Base-by-base conservation (phyloP, 2,329 filamentous ascomycete species). In the Paecilomyces dactylethromorphus region DNA sequence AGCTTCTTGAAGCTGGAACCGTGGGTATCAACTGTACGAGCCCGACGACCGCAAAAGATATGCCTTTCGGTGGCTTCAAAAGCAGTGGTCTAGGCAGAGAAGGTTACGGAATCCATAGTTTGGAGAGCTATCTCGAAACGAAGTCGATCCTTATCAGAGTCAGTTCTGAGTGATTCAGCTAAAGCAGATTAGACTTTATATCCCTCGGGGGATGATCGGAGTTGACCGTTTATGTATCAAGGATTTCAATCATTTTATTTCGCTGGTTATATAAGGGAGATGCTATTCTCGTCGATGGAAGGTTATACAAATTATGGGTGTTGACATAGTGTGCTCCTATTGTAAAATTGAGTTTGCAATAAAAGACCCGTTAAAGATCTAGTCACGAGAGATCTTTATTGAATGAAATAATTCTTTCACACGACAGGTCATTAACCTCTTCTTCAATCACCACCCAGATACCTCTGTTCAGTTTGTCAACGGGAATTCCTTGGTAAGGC, bases 381-480 rank as follows among this genome's bases (percentile, higher is more conserved):
- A 26, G 24, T n/a, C n/a, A 5, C 24, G 5, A 5, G 24, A 26
- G 24, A 45, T n/a, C n/a, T n/a, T n/a, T n/a, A n/a, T 26, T 22
- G 54, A 33, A 56, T 61, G 53, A 61, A 29, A 15, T 15, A 45
- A 45, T 45, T 12, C 12, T 22, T 10, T 22, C 3, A n/a, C 53
- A 45, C 8, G 53, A 18, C 59, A 79, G 77, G 78, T 79, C 6
- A 74, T 77, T 13, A 74, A 78, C 55, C 79, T 84, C 66, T 84
- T 78, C 67, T 73, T 81, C 11, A 74, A 84, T 68, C 76, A 81
- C 59, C 78, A 81, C 59, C 78, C 79, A 0, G 81, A 82, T 57
- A 78, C 81, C 21, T 83, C 79, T 62, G 81, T 83, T 56, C 81
- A 84, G 67, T 84, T 84, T 64, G 77, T 84, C 1, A 81, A 81